Conservation (phyloP, 73 alveolate genomes). For the Paramecium bursaria region DNA sequence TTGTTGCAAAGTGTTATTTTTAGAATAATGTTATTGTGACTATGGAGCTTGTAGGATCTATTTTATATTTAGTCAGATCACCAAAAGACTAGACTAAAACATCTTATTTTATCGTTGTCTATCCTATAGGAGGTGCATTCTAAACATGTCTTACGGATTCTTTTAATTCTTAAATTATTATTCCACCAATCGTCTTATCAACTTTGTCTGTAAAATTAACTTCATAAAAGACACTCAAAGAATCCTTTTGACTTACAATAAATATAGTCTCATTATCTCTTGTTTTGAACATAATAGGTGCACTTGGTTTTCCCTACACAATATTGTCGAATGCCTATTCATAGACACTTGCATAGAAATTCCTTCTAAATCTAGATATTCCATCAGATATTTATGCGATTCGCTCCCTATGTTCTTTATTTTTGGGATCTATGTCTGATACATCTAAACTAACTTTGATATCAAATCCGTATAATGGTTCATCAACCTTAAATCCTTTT, state of each 20-base stretch:
- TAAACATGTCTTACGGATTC: conserved; percentile 28
- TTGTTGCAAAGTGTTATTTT: conserved; percentile 1
- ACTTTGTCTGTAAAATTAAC: conserved; percentile 27
- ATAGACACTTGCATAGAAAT: conserved; percentile 56
- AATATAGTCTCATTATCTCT: conserved; percentile 47
- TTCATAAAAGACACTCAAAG: conserved; percentile 28
- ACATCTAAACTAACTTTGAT: too few species aligned
- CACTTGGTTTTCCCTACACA: neutral
- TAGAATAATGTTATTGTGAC: conserved; percentile 23
- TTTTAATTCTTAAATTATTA: neutral
- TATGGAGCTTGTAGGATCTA: conserved; percentile 9
- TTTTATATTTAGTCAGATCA: neutral
- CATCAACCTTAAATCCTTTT: too few species aligned
- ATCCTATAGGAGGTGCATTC: conserved; percentile 24
- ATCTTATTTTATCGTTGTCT: neutral
- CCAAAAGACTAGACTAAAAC: neutral
- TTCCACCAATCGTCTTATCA: conserved; percentile 9
- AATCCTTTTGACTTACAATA: conserved; percentile 10
- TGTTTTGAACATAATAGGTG: neutral
- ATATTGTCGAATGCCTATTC: conserved; percentile 48
- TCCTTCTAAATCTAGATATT: conserved; percentile 34
- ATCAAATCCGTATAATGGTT: too few species aligned
- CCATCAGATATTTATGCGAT: neutral
- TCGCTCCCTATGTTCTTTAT: neutral
- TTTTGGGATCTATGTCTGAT: too few species aligned